phyloP scores from a whole-genome alignment of 2,329 filamentous ascomycete genomes.

The Sporothrix brasiliensis region DNA sequence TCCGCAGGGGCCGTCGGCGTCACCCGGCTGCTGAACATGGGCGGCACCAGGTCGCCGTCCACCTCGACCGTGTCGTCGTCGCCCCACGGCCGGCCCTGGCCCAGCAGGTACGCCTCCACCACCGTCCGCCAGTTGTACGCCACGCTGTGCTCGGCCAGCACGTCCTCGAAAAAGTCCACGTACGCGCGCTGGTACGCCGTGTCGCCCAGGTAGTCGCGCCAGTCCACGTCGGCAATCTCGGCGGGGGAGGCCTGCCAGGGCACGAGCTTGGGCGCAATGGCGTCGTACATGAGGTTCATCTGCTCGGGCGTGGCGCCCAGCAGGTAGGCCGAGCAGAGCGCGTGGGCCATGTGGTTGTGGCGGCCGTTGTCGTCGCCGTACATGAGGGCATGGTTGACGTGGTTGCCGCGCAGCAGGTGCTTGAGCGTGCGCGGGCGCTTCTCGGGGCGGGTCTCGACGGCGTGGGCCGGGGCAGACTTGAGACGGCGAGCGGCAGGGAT shows the following conservation, averaged over 20 bases:
- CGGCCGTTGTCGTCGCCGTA: constrained; percentile 48
- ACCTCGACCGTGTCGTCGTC: constrained; percentile 17
- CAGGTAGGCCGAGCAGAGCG: constrained; percentile 82
- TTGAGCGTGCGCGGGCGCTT: constrained; percentile 82
- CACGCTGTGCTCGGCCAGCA: constrained; percentile 67
- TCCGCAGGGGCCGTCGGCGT: not conserved
- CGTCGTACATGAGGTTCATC: constrained; percentile 79
- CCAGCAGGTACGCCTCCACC: constrained; percentile 74
- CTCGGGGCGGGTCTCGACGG: constrained; percentile 77
- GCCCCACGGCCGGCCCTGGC: constrained; percentile 43
- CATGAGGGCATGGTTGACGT: constrained; percentile 85
- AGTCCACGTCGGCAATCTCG: constrained; percentile 81
- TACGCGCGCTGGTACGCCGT: constrained; percentile 83
- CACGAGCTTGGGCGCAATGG: constrained; percentile 70
- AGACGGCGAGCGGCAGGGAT: constrained; percentile 54
- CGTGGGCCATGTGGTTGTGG: constrained; percentile 82
- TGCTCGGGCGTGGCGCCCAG: constrained; percentile 75
- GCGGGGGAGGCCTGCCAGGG: constrained; percentile 82
- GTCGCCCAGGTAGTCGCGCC: constrained; percentile 81
- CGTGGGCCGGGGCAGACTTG: constrained; percentile 70
- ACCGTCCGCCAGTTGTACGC: constrained; percentile 84
- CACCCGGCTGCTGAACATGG: constrained; percentile 4
- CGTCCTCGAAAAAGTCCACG: constrained; percentile 94
- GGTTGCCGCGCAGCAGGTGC: constrained; percentile 87
- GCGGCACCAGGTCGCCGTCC: not conserved